phyloP scores from a whole-genome alignment of 2,329 filamentous ascomycete genomes.

The Botrytis paeoniae region DNA sequence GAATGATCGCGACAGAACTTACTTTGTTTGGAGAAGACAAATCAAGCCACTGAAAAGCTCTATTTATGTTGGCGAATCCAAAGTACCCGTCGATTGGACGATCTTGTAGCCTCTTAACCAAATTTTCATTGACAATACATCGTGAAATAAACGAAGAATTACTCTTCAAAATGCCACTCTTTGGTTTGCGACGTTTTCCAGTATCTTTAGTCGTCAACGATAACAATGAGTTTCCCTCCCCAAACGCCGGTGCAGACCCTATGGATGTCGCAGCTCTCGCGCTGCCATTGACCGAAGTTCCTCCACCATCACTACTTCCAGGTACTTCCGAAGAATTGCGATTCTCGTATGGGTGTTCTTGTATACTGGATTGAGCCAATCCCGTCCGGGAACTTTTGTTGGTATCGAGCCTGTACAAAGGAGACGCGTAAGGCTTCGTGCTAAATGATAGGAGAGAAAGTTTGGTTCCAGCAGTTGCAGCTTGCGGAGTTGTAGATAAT shows the following conservation, averaged over 20 bases:
- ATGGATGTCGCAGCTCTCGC: constrained; percentile 35
- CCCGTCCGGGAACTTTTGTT: constrained; percentile 47
- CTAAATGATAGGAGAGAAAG: constrained; percentile 63
- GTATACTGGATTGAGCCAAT: constrained; percentile 48
- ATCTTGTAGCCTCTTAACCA: constrained; percentile 77
- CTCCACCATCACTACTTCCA: constrained; percentile 54
- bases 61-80: constrained; percentile 92
- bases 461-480: constrained; percentile 82
- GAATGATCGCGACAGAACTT: constrained; percentile 9
- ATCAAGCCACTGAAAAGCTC: constrained; percentile 95
- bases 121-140: constrained; percentile 82
- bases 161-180: constrained; percentile 97
- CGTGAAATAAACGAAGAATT: constrained; percentile 98
- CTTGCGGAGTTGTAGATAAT: constrained; percentile 76
- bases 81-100: constrained; percentile 76
- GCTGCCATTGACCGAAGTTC: constrained; percentile 49
- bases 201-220: constrained; percentile 64
- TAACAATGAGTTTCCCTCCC: constrained; percentile 78
- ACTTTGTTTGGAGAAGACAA: constrained; percentile 72
- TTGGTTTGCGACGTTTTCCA: constrained; percentile 85
- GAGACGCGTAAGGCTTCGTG: constrained; percentile 43
- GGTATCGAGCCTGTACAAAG: constrained; percentile 54
- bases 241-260: constrained; percentile 65
- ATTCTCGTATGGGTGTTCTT: constrained; percentile 60
- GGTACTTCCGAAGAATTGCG: constrained; percentile 60